These are phyloP conservation scores for Paecilomyces dactylethromorphus DNA, from an alignment of 2,329 filamentous ascomycete genomes.

Conservation along the genomic window DNA sequence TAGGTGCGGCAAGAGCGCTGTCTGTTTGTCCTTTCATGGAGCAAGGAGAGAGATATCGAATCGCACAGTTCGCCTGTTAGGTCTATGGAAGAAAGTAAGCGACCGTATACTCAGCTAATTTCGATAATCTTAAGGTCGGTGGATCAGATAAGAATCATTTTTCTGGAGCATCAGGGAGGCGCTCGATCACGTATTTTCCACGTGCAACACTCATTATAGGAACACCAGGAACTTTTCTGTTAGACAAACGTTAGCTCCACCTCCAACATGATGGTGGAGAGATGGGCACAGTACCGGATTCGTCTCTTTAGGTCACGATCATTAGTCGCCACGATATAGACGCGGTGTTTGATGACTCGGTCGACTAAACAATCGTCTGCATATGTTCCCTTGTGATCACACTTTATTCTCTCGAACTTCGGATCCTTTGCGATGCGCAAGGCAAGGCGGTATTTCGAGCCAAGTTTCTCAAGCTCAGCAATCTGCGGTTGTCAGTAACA, in stretches of 20 bases:
- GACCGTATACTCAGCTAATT: background rate
- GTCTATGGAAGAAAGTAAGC: background rate
- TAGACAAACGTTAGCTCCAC: background rate
- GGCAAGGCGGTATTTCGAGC: conserved; percentile 80
- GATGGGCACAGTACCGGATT: conserved; percentile 45
- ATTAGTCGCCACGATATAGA: conserved; percentile 69
- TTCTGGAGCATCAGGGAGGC: conserved; percentile 76
- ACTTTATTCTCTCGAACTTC: conserved; percentile 76
- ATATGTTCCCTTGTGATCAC: conserved; percentile 84
- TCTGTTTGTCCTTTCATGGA: background rate
- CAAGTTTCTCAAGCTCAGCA: conserved; percentile 84
- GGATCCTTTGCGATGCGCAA: conserved; percentile 82
- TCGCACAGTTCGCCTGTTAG: background rate
- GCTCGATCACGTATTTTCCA: conserved; percentile 91
- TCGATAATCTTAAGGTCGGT: background rate
- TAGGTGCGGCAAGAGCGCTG: too few relatives aligned
- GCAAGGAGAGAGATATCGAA: background rate
- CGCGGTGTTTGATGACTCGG: conserved; percentile 63
- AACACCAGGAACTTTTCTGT: conserved; percentile 63
- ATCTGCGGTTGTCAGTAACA: too few relatives aligned
- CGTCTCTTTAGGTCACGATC: conserved; percentile 73
- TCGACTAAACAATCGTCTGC: conserved; percentile 82
- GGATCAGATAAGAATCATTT: conserved; percentile 21
- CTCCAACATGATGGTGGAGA: background rate
- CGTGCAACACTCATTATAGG: conserved; percentile 70